A percentile compares a stretch with the other conserved stretches of the same genome.
phyloP scores from a whole-genome alignment of 108 stramenopile species.

The Fistulifera pelliculosa region DNA sequence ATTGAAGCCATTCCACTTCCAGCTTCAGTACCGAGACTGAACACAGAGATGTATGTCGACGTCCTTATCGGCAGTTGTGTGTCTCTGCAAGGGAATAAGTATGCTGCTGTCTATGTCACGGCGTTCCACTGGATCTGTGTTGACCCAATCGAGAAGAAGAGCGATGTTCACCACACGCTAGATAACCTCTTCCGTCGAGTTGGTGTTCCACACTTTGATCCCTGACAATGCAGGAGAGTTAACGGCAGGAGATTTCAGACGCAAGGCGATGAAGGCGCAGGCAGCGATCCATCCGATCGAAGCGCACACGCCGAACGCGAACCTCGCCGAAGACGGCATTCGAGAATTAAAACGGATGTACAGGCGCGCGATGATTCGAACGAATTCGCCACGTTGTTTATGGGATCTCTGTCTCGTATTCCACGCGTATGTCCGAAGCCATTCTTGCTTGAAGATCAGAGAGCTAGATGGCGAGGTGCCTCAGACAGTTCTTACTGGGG shows the following conservation, averaged over 20 bases:
- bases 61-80: slow-evolving; percentile 4
- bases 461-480: slow-evolving; percentile 17
- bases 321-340: slow-evolving; percentile 20
- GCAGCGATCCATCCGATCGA: slow-evolving; percentile 15
- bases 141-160: slow-evolving; percentile 12
- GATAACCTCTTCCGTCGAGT: slow-evolving; percentile 11
- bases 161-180: slow-evolving; percentile 22
- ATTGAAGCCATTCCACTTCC: slow-evolving; percentile 5
- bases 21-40: slow-evolving; percentile 18
- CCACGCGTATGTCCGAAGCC: slow-evolving; percentile 12
- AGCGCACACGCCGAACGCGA: slow-evolving; percentile 18
- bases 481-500: slow-evolving; percentile 16
- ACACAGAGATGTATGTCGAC: slow-evolving; percentile 15
- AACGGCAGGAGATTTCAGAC: slow-evolving; percentile 11
- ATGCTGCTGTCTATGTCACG: slow-evolving; percentile 16
- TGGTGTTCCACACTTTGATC: slow-evolving; percentile 24
- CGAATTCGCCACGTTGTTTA: slow-evolving; percentile 2
- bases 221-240: slow-evolving; percentile 23
- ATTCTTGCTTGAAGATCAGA: slow-evolving; percentile 14
- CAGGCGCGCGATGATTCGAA: slow-evolving; percentile 4
- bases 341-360: slow-evolving; percentile 18
- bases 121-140: slow-evolving; percentile 11
- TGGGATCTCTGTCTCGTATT: slow-evolving; percentile 25
- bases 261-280: slow-evolving; percentile 6
- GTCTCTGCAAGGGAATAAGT: slow-evolving; percentile 14